Base-by-base conservation (phyloP, 345 rosid species). In the Euphorbia tirucalli region DNA sequence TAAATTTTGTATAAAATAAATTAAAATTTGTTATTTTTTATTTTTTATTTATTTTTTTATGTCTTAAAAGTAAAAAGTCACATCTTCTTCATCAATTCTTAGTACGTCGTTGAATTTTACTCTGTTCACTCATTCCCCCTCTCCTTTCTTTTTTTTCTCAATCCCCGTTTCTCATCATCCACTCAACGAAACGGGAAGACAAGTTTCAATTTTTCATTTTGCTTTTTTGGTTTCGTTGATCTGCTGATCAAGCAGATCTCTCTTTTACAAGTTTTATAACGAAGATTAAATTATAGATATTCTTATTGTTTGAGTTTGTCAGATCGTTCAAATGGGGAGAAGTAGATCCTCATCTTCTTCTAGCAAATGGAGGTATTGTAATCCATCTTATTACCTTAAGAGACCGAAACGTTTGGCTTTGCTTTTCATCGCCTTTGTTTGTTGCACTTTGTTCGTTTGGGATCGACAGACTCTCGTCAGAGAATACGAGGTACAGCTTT, bases 391-490 rank as follows among this genome's bases (percentile, higher is more conserved):
- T 82, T 94, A 89, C 75, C 86, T 92, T 30, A 87, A 87, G 80
- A 78, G 96, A 24, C 96, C 97, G 21, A 88, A 84, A 71, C 86
- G 93, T 54, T 71, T 89, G 69, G 93, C 96, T 77, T 68, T 89
- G 63, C 90, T 90, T 58, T 77, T 94, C 80, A 79, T 94, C 41
- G 79, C 79, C 43, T 94, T 94, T 66, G 86, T 94, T 28, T 77
- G 82, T 77, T 81, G 75, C 69, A 82, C 92, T 59, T 59, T 86
- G 57, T 54, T 92, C 24, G 74, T 92, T 4, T 94, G 97, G 98
- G 97, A 90, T 85, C 98, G 95, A 78, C 87, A 88, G 41, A 87
- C 90, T 77, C 93, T 94, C 77, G 65, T 89, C 60, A 75, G 87
- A 49, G 97, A 87, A 14, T 87, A 90, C 72, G 83, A 92, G 96